Conservation (phyloP, 768 basidiomycete genomes). For the Serpula lacrymans region DNA sequence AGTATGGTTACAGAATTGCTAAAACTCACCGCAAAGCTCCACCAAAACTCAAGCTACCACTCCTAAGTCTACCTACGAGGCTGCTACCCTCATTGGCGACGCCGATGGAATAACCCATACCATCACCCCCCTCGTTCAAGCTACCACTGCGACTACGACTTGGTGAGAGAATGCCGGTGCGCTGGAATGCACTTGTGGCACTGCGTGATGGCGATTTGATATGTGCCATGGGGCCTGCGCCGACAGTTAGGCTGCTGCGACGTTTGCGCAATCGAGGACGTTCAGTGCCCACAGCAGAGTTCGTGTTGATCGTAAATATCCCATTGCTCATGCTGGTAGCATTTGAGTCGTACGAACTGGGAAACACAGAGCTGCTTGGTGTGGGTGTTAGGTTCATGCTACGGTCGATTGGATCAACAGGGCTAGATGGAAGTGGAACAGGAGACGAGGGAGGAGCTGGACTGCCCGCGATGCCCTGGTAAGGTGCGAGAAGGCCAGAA, state of each 20-base stretch:
- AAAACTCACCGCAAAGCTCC: slow-evolving; percentile 30
- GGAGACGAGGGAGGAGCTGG: slow-evolving; percentile 24
- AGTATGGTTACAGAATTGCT: slow-evolving; percentile 1
- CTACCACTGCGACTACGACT: slow-evolving; percentile 47
- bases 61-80: slow-evolving; percentile 51
- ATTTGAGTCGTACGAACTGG: slow-evolving; percentile 18
- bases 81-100: slow-evolving; percentile 36
- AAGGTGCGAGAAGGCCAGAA: slow-evolving; percentile 62
- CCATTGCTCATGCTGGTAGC: slow-evolving; percentile 22
- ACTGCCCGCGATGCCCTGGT: slow-evolving; percentile 21
- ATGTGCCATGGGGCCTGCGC: slow-evolving; percentile 48
- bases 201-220: slow-evolving; percentile 57
- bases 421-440: slow-evolving; percentile 13
- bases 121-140: slow-evolving; percentile 21
- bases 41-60: slow-evolving; percentile 45
- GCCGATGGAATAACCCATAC: slow-evolving; percentile 20
- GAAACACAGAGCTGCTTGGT: slow-evolving; percentile 16
- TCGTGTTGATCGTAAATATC: slow-evolving; percentile 13
- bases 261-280: slow-evolving; percentile 53
- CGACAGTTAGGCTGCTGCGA: slow-evolving; percentile 59
- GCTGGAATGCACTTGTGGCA: slow-evolving; percentile 49
- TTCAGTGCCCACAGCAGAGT: slow-evolving; percentile 17
- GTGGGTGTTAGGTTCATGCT: slow-evolving; percentile 37
- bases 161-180: slow-evolving; percentile 36
- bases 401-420: slow-evolving; percentile 32